Percentiles rank a stretch among this genome's conserved stretches.
Conservation (phyloP, 2,329 filamentous ascomycete species). For the Pseudopithomyces chartarum region DNA sequence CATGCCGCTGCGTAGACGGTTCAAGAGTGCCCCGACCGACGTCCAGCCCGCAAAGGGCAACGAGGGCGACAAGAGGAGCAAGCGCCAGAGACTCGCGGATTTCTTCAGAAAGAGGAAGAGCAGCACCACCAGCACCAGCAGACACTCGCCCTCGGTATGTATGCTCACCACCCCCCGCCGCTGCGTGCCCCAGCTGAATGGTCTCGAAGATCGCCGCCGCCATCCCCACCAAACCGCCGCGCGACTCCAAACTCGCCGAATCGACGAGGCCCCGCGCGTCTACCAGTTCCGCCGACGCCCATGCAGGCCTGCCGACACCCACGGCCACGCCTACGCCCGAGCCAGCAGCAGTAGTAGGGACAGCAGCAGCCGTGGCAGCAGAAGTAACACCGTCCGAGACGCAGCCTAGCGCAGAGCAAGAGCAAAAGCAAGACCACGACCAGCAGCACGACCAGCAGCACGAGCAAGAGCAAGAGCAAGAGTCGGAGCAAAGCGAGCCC, state of each 20-base stretch:
- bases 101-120: slow-evolving; percentile 38
- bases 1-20: slow-evolving; percentile 36
- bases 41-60: slow-evolving; percentile 19
- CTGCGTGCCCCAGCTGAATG: slow-evolving; percentile 22
- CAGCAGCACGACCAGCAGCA: neutral
- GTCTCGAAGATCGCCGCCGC: slow-evolving; percentile 21
- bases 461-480: neutral
- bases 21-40: slow-evolving; percentile 8
- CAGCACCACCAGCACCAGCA: slow-evolving; percentile 25
- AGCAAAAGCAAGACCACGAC: too few relatives aligned
- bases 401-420: too few relatives aligned
- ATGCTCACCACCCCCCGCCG: slow-evolving; percentile 1
- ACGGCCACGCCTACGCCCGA: too few relatives aligned
- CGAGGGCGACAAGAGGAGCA: slow-evolving; percentile 29
- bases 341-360: too few relatives aligned
- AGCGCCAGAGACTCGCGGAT: slow-evolving; percentile 35
- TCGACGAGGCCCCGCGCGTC: slow-evolving; percentile 14
- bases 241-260: slow-evolving; percentile 22
- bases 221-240: slow-evolving; percentile 14
- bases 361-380: too few relatives aligned
- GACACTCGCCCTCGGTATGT: slow-evolving; percentile 22
- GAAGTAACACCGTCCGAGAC: too few relatives aligned
- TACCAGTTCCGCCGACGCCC: slow-evolving; percentile 18
- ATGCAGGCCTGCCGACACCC: slow-evolving; percentile 14
- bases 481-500: neutral